Evolutionary conservation across 768 basidiomycete species (phyloP).

Genomic region (Rubroboletus satanas): DNA sequence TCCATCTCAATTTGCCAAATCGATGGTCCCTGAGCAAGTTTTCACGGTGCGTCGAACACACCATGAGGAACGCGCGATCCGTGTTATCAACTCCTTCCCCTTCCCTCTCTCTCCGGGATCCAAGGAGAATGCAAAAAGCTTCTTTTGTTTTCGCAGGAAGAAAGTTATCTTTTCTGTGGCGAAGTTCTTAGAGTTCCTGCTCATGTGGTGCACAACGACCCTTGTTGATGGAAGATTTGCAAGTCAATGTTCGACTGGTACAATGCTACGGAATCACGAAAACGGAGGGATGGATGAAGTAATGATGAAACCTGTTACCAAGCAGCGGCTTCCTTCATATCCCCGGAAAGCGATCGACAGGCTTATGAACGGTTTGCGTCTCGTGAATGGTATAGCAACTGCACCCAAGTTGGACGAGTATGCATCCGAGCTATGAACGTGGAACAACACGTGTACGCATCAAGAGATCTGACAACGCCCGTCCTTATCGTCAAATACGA

Average conservation of each 20-base stretch:
- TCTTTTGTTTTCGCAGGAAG: neutral
- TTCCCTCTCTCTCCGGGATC: neutral
- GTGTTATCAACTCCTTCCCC: constrained; percentile 18
- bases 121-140: neutral
- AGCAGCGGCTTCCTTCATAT: constrained; percentile 13
- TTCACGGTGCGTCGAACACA: neutral
- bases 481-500: constrained; percentile 29
- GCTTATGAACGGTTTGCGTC: constrained; percentile 1
- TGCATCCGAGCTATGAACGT: constrained; percentile 9
- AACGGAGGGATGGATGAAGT: constrained; percentile 27
- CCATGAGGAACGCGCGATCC: constrained; percentile 9
- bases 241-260: constrained; percentile 3
- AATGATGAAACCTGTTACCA: constrained; percentile 28
- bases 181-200: neutral
- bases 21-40: constrained; percentile 5
- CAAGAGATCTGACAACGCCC: constrained; percentile 6
- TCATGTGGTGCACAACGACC: constrained; percentile 1
- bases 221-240: constrained; percentile 16
- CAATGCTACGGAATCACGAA: constrained; percentile 30
- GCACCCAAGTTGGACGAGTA: neutral
- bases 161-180: neutral
- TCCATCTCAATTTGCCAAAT: constrained; percentile 10
- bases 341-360: constrained; percentile 22
- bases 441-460: constrained; percentile 19
- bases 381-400: constrained; percentile 2